These are phyloP conservation scores for Stagonosporopsis vannaccii DNA, from an alignment of 2,329 filamentous ascomycete species.

Conservation along the genomic window DNA sequence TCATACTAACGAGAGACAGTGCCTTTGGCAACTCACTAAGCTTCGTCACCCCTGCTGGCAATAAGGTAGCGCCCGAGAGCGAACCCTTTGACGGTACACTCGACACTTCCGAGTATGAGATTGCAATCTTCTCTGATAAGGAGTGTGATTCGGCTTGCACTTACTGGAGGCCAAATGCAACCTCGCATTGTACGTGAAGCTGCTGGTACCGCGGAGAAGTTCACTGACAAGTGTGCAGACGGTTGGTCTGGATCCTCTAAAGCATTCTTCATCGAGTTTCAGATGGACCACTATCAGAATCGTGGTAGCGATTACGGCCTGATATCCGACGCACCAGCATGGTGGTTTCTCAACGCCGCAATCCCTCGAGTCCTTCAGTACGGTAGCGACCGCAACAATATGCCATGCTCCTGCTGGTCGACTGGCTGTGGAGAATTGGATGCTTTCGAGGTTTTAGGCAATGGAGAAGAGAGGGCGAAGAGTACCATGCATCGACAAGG, in stretches of 20 bases:
- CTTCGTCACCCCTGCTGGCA: slow-evolving; percentile 60
- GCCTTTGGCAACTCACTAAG: slow-evolving; percentile 65
- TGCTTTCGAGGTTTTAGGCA: slow-evolving; percentile 73
- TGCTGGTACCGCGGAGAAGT: not conserved
- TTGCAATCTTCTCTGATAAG: slow-evolving; percentile 47
- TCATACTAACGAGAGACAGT: slow-evolving; percentile 30
- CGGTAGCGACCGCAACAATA: slow-evolving; percentile 53
- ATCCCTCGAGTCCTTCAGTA: slow-evolving; percentile 77
- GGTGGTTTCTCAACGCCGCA: slow-evolving; percentile 77
- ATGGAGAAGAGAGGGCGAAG: slow-evolving; percentile 71
- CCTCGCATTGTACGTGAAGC: slow-evolving; percentile 56
- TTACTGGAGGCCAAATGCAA: slow-evolving; percentile 57
- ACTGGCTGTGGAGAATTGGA: slow-evolving; percentile 78
- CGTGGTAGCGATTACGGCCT: slow-evolving; percentile 39
- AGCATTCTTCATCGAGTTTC: slow-evolving; percentile 76
- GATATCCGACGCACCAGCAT: slow-evolving; percentile 73
- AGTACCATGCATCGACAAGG: slow-evolving; percentile 69
- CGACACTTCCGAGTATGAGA: slow-evolving; percentile 43
- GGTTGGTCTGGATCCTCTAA: slow-evolving; percentile 75
- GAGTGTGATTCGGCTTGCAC: slow-evolving; percentile 59
- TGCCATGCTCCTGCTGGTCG: slow-evolving; percentile 74
- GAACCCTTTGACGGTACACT: slow-evolving; percentile 59
- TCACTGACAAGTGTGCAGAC: slow-evolving; percentile 54
- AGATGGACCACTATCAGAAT: slow-evolving; percentile 62
- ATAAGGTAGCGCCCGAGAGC: slow-evolving; percentile 55